Evolutionary conservation across 306 rosid genomes (phyloP).

Genomic region (Erythrophleum fordii): DNA sequence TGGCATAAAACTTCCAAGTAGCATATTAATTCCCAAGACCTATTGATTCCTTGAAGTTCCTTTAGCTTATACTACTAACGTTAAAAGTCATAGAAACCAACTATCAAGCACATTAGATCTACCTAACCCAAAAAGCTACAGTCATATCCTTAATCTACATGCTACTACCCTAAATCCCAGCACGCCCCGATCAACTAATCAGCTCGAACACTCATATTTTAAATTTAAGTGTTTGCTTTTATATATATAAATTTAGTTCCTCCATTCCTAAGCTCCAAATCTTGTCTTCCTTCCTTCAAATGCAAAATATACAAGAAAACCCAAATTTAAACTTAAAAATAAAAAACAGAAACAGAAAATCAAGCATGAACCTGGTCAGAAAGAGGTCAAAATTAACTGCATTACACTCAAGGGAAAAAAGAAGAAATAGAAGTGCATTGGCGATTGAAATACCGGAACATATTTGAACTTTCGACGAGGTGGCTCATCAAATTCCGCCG

Average conservation of each 20-base stretch:
- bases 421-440: neutral
- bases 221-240: neutral
- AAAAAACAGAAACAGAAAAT: neutral
- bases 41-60: too few species aligned
- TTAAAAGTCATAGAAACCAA: too few species aligned
- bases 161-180: neutral
- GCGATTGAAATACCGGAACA: slow-evolving; percentile 53
- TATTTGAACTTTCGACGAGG: slow-evolving; percentile 70
- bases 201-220: neutral
- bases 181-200: neutral
- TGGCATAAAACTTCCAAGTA: too few species aligned
- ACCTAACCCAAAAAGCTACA: too few species aligned
- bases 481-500: slow-evolving; percentile 48
- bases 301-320: neutral
- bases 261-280: neutral
- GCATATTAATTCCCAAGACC: too few species aligned
- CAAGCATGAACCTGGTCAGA: neutral
- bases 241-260: neutral
- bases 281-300: neutral
- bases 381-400: neutral
- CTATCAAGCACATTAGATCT: too few species aligned
- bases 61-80: too few species aligned
- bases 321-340: neutral
- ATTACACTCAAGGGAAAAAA: neutral
- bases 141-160: neutral